Percentiles rank a stretch among this genome's conserved stretches.
phyloP scores from a whole-genome alignment of 192 early-diverging fungal species.

The Funneliformis geosporum region DNA sequence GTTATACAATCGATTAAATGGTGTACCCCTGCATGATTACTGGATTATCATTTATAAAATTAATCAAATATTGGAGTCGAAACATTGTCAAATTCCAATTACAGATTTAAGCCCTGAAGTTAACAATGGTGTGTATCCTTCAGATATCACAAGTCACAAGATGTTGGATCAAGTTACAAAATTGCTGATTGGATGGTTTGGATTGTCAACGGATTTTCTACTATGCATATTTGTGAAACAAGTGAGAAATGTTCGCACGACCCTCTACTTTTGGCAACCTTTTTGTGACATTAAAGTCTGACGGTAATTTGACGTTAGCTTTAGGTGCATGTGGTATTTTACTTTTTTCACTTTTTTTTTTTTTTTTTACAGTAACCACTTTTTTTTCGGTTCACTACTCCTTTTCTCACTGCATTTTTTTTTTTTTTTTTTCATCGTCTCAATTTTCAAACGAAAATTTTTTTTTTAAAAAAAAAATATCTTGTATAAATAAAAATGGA shows the following conservation, averaged over 20 bases:
- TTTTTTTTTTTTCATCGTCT: background rate
- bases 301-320: background rate
- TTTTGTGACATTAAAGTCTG: conserved; percentile 12
- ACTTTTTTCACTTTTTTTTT: background rate
- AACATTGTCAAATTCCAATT: no score
- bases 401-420: background rate
- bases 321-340: background rate
- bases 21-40: background rate
- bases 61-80: no score
- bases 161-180: background rate
- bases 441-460: background rate
- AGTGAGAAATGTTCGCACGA: conserved; percentile 16
- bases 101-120: no score
- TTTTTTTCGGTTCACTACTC: background rate
- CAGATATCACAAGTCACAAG: background rate
- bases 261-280: conserved; percentile 2
- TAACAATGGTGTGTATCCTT: background rate
- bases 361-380: background rate
- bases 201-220: conserved; percentile 8
- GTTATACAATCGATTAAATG: background rate
- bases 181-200: background rate
- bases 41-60: background rate
- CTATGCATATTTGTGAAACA: background rate
- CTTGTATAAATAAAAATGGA: no score
- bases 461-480: conserved; percentile 11